Evolutionary conservation across 805 yeast species (phyloP), one percentile per base, ranked within the genome.

Genomic region (Lipomyces lipofer): DNA sequence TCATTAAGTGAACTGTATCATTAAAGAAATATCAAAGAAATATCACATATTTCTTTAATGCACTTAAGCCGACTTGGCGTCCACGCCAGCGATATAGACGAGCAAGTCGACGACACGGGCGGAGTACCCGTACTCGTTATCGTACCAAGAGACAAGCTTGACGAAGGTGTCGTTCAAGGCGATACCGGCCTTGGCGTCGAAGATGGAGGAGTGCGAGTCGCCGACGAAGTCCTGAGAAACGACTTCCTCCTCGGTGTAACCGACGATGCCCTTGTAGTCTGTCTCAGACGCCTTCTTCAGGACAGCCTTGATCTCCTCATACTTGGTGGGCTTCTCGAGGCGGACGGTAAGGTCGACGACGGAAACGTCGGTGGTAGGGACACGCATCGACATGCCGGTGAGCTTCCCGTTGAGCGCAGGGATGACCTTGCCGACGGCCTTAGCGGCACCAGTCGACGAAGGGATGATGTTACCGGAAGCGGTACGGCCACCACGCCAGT

Each of bases 401-500:
- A 89, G 85, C 80, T 88, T 88, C 71, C 96, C 96, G 77, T 85
- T 84, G 69, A 89, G 82, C 69, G 79, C 85, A 64, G 96, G 96
- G 69, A 89, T 85, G 68, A 89, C 96, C 83, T 88, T 88, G 75
- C 96, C 96, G 68, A 89, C 96, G 64, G 96, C 96, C 85, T 89
- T 89, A 71, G 96, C 96, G 69, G 96, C 96, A 84, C 96, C 96
- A 63, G 96, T 89, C 62, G 96, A 86, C 38, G 95, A 88, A 71
- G 96, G 96, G 67, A 89, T 89, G 75, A 89, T 87, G 86, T 89
- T 89, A 72, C 91, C 95, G 61, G 92, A 85, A 72, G 96, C 96
- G 67, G 96, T 86, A 80, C 96, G 86, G 75, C 96, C 96, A 74
- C 96, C 96, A 84, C 96, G 86, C 96, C 96, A 89, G 82, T 89